phyloP scores from a whole-genome alignment of 2,329 filamentous ascomycete species.

The Verruconis gallopava region DNA sequence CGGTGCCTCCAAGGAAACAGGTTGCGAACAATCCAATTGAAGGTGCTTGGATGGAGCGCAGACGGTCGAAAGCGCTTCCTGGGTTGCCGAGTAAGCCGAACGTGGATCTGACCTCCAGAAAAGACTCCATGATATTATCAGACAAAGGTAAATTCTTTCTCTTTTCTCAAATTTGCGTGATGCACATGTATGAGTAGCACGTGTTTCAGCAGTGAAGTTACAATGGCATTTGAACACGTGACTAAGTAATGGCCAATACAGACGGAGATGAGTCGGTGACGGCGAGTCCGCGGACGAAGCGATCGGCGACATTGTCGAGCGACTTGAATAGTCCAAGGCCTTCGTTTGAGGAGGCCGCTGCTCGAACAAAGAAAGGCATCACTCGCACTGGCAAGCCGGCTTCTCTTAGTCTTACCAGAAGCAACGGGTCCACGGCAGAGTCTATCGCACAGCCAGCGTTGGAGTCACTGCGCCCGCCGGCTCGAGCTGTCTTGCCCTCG shows the following conservation, averaged over 20 bases:
- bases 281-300: background rate
- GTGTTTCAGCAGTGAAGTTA: no score
- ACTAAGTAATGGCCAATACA: no score
- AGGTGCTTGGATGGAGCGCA: no score
- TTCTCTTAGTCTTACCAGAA: constrained; percentile 4
- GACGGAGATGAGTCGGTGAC: no score
- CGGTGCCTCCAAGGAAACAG: background rate
- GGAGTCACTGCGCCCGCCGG: constrained; percentile 1
- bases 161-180: no score
- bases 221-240: no score
- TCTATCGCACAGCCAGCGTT: constrained; percentile 2
- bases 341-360: background rate
- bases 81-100: constrained; percentile 3
- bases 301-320: background rate
- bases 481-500: background rate
- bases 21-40: background rate
- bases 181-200: no score
- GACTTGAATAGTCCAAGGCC: background rate
- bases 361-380: background rate
- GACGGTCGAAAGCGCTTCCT: background rate
- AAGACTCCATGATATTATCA: background rate
- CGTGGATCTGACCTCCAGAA: background rate
- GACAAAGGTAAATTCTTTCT: constrained; percentile 3
- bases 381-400: constrained; percentile 3
- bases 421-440: constrained; percentile 9